Evolutionary conservation across 495 filamentous ascomycete genomes (phyloP), one percentile per base, ranked within the genome.

Genomic region (Pyronema domesticum): DNA sequence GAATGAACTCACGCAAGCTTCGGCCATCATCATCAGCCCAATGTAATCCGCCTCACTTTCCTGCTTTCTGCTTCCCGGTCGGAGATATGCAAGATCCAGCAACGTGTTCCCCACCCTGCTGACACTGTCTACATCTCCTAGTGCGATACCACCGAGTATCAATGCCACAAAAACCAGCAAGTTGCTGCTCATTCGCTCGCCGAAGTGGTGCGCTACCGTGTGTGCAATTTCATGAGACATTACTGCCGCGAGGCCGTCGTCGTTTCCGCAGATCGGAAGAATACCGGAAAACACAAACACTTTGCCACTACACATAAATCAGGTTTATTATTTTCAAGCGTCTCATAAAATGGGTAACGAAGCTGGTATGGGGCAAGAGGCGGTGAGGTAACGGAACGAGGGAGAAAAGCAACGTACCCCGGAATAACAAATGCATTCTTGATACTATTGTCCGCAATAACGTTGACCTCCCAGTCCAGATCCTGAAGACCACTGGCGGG

Each of bases 191-290:
- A 93, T 75, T 8, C 80, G 71, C 68, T 96, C 89, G 1, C 75
- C 84, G 0, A 76, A 69, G 60, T 96, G 89, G 37, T 80, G 79
- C 1, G 88, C 88, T 0, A 94, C 70, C 37, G 85, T 85, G 64
- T 96, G 89, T n/a, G 86, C 85, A 55, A 96, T 94, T 70, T 95
- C 89, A 65, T 96, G 89, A 6, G 85, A 86, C 45, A 60, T 50
- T 0, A 95, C 83, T 3, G 86, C 78, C 11, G 89, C 89, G 14
- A 95, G 68, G 0, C 82, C 85, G 59, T 85, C 76, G 36, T 94
- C 84, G 50, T 73, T 77, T 42, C 70, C 53, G 46, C 83, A 84
- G 13, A 94, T 71, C 1, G 78, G 77, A 44, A 96, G 62, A 15
- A 96, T 83, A 15, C 89, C 83, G 33, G 55, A 84, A 58, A 83